phyloP scores from a whole-genome alignment of 768 basidiomycete genomes.

The Boletus rubropictus region DNA sequence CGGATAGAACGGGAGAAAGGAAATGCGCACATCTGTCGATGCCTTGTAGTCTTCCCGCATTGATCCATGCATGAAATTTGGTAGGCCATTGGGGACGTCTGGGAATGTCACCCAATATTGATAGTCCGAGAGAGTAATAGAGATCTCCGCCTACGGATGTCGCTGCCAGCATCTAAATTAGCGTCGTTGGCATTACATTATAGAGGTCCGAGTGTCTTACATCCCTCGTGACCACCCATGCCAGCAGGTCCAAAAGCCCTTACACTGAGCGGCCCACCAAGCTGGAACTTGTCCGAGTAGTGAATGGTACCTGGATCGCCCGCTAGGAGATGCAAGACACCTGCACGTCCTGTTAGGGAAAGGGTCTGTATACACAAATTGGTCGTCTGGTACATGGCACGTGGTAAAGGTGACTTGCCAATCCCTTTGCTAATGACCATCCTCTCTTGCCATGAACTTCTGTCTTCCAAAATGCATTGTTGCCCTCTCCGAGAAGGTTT shows the following conservation, averaged over 20 bases:
- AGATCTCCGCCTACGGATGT: constrained; percentile 83
- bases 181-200: background rate
- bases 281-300: constrained; percentile 84
- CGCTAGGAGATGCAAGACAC: constrained; percentile 61
- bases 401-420: constrained; percentile 14
- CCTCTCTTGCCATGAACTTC: constrained; percentile 21
- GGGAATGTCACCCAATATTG: constrained; percentile 71
- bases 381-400: background rate
- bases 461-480: constrained; percentile 26
- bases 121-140: constrained; percentile 72
- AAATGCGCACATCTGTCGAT: constrained; percentile 48
- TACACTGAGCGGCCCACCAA: constrained; percentile 86
- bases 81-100: constrained; percentile 76
- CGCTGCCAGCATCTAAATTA: constrained; percentile 35
- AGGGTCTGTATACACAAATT: constrained; percentile 47
- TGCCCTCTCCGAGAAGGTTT: constrained; percentile 17
- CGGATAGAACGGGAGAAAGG: background rate
- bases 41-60: constrained; percentile 69
- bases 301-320: constrained; percentile 36
- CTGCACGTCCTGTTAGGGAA: constrained; percentile 68
- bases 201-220: constrained; percentile 36
- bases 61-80: constrained; percentile 74
- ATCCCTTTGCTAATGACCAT: constrained; percentile 18
- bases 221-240: constrained; percentile 70
- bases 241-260: constrained; percentile 71